These are phyloP conservation scores for Fusarium domesticum DNA, from an alignment of 2,329 filamentous ascomycete species.

Conservation along the genomic window DNA sequence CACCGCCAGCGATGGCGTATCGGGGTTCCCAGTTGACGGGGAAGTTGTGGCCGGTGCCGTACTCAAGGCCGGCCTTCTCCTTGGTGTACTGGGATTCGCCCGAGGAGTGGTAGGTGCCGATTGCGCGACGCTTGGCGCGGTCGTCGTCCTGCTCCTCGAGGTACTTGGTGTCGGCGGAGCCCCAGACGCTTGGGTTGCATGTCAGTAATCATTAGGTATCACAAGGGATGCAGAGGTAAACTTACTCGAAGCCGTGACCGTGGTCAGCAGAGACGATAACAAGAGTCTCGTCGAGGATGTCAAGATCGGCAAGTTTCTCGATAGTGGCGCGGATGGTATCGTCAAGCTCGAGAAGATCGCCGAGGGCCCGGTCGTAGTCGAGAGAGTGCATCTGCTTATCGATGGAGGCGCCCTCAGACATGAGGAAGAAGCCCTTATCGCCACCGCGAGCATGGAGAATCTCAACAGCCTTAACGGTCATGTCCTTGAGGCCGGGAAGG, in stretches of 20 bases:
- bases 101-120: slow-evolving; percentile 71
- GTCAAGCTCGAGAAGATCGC: slow-evolving; percentile 80
- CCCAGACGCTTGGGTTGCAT: slow-evolving; percentile 58
- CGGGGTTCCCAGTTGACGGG: slow-evolving; percentile 81
- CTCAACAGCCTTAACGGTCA: slow-evolving; percentile 84
- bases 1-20: slow-evolving; percentile 73
- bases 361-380: slow-evolving; percentile 82
- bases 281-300: slow-evolving; percentile 70
- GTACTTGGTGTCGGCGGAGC: slow-evolving; percentile 77
- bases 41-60: slow-evolving; percentile 73
- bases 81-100: slow-evolving; percentile 73
- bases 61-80: slow-evolving; percentile 56
- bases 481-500: slow-evolving; percentile 80
- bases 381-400: slow-evolving; percentile 88
- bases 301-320: slow-evolving; percentile 62
- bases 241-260: slow-evolving; percentile 77
- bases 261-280: slow-evolving; percentile 83
- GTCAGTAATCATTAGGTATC: slow-evolving; percentile 1
- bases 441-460: slow-evolving; percentile 66
- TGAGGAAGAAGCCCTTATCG: slow-evolving; percentile 78
- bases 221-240: background rate
- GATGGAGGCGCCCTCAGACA: slow-evolving; percentile 81
- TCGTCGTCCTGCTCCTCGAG: slow-evolving; percentile 61
- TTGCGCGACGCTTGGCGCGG: slow-evolving; percentile 70
- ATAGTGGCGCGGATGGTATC: slow-evolving; percentile 77